Base-by-base conservation (phyloP, 2,329 filamentous ascomycete genomes). In the Microcyclosporella mali region DNA sequence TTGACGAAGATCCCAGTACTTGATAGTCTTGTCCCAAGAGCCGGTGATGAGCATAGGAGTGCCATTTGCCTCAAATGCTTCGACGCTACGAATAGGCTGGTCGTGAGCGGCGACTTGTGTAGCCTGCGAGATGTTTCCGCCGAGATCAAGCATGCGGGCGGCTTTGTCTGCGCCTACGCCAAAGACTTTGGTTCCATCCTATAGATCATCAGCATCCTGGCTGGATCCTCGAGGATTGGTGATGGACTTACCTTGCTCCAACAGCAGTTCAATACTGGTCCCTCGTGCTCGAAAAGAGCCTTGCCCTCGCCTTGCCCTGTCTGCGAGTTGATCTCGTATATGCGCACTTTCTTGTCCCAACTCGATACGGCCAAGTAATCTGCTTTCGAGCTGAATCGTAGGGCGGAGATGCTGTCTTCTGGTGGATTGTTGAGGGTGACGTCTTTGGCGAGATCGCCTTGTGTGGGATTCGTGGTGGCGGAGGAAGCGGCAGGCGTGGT, bases 331-430 rank as follows among this genome's bases (percentile, higher is more conserved):
- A 97, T 88, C 66, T 97, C 88, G 70, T 97, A 98, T 63, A 98
- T 90, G 61, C 89, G 84, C 51, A 97, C 88, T 66, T 95, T 94
- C 72, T 94, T 94, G 69, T 98, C 92, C 92, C 92, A 98, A 57
- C 88, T 95, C 36, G 88, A 74, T 28, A 95, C 86, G 17, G 90
- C 88, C 14, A 98, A 75, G 63, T 94, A 85, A 58, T 97, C 88
- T 53, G 70, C 77, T 40, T 74, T 74, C 1, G 84, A 80, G 11
- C 84, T 89, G 70, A 95, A 98, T 37, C 80, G 73, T 47, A 98
- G 75, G 62, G 88, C 87, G 28, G 89, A 89, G 60, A 97, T 84
- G 66, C 85, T 86, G 68, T 98, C 92, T 55, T 87, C 82, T 16
- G 92, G 92, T 11, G 85, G 85, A 52, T 82, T 78, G 47, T 71